Evolutionary conservation across 2,329 filamentous ascomycete genomes (phyloP).

Genomic region (Eutypella sp.): DNA sequence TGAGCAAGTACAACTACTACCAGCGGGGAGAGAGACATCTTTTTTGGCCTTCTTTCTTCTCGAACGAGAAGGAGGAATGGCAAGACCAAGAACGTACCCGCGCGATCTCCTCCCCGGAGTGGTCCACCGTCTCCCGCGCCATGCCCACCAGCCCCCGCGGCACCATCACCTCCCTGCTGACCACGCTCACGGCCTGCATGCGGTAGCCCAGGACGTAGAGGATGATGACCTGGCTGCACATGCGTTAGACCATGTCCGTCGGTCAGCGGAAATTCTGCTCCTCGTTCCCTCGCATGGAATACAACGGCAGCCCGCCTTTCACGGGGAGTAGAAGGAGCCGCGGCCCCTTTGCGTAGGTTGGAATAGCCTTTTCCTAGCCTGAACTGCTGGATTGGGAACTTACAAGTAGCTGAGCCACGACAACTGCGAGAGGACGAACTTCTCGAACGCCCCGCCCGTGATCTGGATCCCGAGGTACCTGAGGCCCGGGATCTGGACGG

Average conservation of each 20-base stretch:
- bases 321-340: no score
- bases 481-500: conserved; percentile 59
- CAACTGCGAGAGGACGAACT: conserved; percentile 61
- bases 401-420: conserved; percentile 63
- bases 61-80: not conserved
- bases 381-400: conserved; percentile 14
- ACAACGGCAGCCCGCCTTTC: no score
- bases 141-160: conserved; percentile 67
- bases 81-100: conserved; percentile 23
- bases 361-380: no score
- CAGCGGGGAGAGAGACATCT: no score
- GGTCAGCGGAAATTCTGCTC: not conserved
- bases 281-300: not conserved
- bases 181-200: conserved; percentile 61
- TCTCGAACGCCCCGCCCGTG: conserved; percentile 67
- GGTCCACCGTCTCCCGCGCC: conserved; percentile 63
- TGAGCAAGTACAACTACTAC: no score
- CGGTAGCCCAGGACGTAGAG: conserved; percentile 59
- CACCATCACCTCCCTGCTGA: conserved; percentile 66
- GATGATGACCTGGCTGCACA: conserved; percentile 52
- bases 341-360: no score
- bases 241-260: not conserved
- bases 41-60: no score
- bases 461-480: conserved; percentile 65
- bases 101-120: conserved; percentile 59